These are phyloP conservation scores for Capniomyces stellatus DNA, from an alignment of 371 early-diverging fungal species.

Conservation along the genomic window DNA sequence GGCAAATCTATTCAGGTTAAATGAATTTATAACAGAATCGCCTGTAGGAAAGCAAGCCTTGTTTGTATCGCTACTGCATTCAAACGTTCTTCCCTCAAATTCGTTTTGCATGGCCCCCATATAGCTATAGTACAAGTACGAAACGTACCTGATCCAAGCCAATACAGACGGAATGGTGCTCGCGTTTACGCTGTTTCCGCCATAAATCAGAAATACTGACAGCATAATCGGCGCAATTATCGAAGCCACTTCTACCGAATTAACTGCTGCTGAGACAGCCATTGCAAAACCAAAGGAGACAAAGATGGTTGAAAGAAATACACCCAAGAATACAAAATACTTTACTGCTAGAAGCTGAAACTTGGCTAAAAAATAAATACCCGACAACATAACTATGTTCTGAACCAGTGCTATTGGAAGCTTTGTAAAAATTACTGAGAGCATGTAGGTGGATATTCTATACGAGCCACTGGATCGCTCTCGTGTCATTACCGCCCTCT, in stretches of 20 bases:
- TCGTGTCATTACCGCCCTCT: slow-evolving; percentile 14
- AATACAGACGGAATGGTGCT: slow-evolving; percentile 15
- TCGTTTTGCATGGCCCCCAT: slow-evolving; percentile 21
- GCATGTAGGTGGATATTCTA: slow-evolving; percentile 19
- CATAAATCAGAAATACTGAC: slow-evolving; percentile 25
- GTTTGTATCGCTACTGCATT: slow-evolving; percentile 2
- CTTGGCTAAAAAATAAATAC: slow-evolving; percentile 20
- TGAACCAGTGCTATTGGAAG: slow-evolving; percentile 12
- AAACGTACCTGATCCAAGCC: slow-evolving; percentile 25
- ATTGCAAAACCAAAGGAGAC: slow-evolving; percentile 17
- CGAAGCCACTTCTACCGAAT: slow-evolving; percentile 18
- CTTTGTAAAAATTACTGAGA: slow-evolving; percentile 6
- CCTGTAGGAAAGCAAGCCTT: slow-evolving; percentile 12
- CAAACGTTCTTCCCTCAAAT: slow-evolving; percentile 16
- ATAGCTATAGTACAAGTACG: slow-evolving; percentile 19
- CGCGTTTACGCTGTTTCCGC: slow-evolving; percentile 23
- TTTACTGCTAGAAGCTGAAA: slow-evolving; percentile 15
- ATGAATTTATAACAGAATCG: neutral
- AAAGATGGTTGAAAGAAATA: slow-evolving; percentile 8
- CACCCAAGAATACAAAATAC: slow-evolving; percentile 15
- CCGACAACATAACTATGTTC: slow-evolving; percentile 8
- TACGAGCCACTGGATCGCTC: slow-evolving; percentile 22
- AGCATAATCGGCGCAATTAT: slow-evolving; percentile 22
- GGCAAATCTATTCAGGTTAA: neutral
- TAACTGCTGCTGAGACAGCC: slow-evolving; percentile 13